Base-by-base conservation (phyloP, 257 asterid genomes). In the Forsythia suspensa region DNA sequence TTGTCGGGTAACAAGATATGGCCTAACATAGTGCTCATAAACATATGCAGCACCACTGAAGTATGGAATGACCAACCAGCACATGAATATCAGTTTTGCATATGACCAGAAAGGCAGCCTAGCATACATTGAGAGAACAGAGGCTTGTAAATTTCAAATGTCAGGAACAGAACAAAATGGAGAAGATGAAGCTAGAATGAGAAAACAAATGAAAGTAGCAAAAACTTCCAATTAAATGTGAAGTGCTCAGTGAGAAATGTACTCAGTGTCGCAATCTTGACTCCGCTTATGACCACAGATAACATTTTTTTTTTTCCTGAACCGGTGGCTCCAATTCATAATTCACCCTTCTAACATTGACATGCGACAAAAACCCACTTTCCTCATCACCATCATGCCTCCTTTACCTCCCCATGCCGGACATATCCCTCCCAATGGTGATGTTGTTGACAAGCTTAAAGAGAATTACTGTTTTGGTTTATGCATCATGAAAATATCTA, bases 71-170 rank as follows among this genome's bases (percentile, higher is more conserved):
- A 96, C 97, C 86, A 96, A 87, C 99, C 99, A 96, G 91, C 98
- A 95, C 70, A 96, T 93, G 72, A 90, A 85, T 16, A 96, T 88
- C 83, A 94, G 90, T 84, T 94, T 96, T n/a, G 85, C 86, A 59
- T 96, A 96, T 20, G 98, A 89, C 99, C 99, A 96, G 87, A 96
- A 85, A 37, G 98, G 98, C n/a, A 96, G 74, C 98, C 98, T 96
- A 86, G 36, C 65, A 80, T 71, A 79, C 71, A 46, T 4, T 42
- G 5, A 38, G 52, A 76, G 8, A 40, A 68, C 69, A 9, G 37
- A 61, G 69, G 16, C 69, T 24, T 2, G 38, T 61, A 52, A 52
- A 52, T 52, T 46, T 46, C 13, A 11, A 16, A 16, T 16, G 63
- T 16, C 24, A 4, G 21, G 21, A 24, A 52, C 61, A 52, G 13